A percentile compares a stretch with the other conserved stretches of the same genome.
These are phyloP conservation scores for Citrus unshiu DNA, from an alignment of 345 rosid genomes.

Conservation along the genomic window DNA sequence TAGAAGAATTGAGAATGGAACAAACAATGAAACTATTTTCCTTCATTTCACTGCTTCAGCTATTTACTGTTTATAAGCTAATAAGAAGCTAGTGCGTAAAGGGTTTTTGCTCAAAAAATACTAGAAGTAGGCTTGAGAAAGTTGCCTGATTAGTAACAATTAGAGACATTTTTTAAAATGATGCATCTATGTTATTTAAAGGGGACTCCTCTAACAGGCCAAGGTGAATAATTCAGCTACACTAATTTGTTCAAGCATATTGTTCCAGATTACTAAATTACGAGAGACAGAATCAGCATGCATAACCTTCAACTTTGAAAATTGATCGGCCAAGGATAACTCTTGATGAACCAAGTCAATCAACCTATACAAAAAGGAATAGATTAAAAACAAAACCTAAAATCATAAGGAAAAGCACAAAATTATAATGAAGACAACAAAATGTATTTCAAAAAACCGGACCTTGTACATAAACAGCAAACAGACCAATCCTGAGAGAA, in stretches of 20 bases:
- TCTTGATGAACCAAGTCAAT: conserved; percentile 90
- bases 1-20: not conserved
- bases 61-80: not conserved
- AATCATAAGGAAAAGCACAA: not conserved
- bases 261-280: not conserved
- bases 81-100: not conserved
- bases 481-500: not conserved
- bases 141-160: not conserved
- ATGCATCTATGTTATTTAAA: not conserved
- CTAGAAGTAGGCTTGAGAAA: not conserved
- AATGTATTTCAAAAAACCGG: not conserved
- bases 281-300: not conserved
- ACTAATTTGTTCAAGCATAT: not conserved
- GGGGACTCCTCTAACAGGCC: not conserved
- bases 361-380: conserved; percentile 49
- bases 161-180: not conserved
- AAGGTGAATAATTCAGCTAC: not conserved
- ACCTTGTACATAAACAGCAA: not conserved
- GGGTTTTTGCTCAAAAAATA: not conserved
- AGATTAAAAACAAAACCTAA: not conserved
- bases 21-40: not conserved
- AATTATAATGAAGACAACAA: not conserved
- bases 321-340: conserved; percentile 80
- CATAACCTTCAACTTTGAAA: conserved; percentile 78
- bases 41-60: not conserved